Conservation (phyloP, 768 basidiomycete species). For the Lentinula lateritia region DNA sequence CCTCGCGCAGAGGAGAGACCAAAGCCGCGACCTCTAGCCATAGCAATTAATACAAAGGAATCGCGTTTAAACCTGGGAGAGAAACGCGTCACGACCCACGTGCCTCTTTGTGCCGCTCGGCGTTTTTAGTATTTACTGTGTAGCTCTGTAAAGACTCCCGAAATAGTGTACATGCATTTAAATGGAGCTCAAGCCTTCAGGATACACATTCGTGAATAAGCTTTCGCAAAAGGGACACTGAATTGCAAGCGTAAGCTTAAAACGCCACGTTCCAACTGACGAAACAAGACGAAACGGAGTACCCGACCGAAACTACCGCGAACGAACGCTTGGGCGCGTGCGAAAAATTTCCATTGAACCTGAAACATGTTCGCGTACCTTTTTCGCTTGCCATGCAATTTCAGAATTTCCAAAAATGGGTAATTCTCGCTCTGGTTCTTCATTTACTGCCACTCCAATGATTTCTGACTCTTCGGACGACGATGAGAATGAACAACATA, state of each 20-base stretch:
- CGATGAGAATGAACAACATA: neutral
- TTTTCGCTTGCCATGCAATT: neutral
- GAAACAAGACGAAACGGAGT: too few species aligned
- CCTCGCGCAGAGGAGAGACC: conserved; percentile 49
- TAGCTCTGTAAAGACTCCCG: too few species aligned
- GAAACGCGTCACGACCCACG: neutral
- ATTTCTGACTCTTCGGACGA: conserved; percentile 11
- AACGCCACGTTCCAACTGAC: too few species aligned
- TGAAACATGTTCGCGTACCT: neutral
- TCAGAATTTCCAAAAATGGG: conserved; percentile 1
- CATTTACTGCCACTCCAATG: conserved; percentile 16
- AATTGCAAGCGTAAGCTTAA: too few species aligned
- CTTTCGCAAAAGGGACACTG: too few species aligned
- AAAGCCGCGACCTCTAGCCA: conserved; percentile 55
- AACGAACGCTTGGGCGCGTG: neutral
- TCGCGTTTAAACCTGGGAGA: neutral
- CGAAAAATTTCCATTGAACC: neutral
- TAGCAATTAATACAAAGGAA: conserved; percentile 11
- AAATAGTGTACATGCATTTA: too few species aligned
- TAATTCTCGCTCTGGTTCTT: conserved; percentile 9
- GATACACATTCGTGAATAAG: too few species aligned
- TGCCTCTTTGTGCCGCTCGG: too few species aligned
- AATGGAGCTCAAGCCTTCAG: too few species aligned
- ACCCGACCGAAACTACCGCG: neutral
- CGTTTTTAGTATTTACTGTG: too few species aligned